phyloP scores from a whole-genome alignment of 1,139 yeast genomes.

The Kodamaea derodonti region DNA sequence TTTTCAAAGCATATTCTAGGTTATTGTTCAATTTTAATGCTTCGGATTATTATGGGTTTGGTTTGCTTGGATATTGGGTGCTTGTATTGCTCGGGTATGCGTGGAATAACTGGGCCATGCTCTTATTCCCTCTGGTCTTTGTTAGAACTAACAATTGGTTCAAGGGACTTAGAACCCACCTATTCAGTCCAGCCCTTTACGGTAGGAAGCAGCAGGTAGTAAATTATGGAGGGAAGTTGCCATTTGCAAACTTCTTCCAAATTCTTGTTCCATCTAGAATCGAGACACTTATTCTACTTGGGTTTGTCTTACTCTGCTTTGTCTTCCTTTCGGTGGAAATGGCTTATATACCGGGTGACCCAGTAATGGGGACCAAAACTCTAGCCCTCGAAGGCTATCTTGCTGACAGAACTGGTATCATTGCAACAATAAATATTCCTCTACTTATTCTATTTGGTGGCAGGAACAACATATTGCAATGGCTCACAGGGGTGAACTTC shows the following conservation, averaged over 20 bases:
- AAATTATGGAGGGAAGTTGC: background rate
- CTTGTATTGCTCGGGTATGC: conserved; percentile 38
- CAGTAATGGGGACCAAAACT: conserved; percentile 15
- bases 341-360: conserved; percentile 20
- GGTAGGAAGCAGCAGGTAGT: conserved; percentile 22
- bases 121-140: conserved; percentile 21
- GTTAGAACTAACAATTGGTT: conserved; percentile 3
- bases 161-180: conserved; percentile 12
- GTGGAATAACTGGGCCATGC: conserved; percentile 36
- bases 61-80: conserved; percentile 47
- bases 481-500: conserved; percentile 39
- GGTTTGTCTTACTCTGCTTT: conserved; percentile 8
- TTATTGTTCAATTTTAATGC: conserved; percentile 27
- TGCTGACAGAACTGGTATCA: conserved; percentile 31
- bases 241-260: conserved; percentile 4
- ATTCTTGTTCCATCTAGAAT: conserved; percentile 14
- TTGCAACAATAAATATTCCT: conserved; percentile 30
- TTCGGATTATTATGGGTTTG: conserved; percentile 48
- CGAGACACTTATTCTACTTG: conserved; percentile 17
- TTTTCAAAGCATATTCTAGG: conserved; percentile 1
- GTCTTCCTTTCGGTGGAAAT: conserved; percentile 16
- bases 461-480: conserved; percentile 39
- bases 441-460: conserved; percentile 41
- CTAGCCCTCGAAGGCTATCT: conserved; percentile 25
- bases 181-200: conserved; percentile 28